phyloP scores from a whole-genome alignment of 257 asterid species.

The Fraxinus pennsylvanica region DNA sequence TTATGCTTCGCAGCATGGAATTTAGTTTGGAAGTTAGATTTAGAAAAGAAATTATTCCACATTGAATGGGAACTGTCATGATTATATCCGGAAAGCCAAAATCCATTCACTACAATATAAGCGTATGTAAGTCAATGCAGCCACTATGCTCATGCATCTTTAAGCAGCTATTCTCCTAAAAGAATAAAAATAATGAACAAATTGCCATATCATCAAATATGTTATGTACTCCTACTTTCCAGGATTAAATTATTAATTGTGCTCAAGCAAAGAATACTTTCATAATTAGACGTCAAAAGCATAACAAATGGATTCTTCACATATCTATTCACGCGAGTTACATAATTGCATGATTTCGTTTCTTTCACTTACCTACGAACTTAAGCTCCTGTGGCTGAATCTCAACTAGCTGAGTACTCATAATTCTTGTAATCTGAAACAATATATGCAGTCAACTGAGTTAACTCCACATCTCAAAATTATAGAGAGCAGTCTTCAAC shows the following conservation, averaged over 20 bases:
- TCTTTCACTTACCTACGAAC: slow-evolving; percentile 56
- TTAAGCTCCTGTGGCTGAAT: slow-evolving; percentile 79
- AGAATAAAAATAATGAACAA: not conserved
- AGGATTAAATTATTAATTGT: not conserved
- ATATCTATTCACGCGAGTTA: not conserved
- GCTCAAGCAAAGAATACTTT: not conserved
- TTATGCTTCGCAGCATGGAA: not conserved
- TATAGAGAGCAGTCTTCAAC: not conserved
- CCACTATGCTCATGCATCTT: slow-evolving; percentile 5
- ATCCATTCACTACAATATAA: slow-evolving; percentile 12
- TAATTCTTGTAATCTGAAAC: slow-evolving; percentile 46
- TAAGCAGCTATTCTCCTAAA: not conserved
- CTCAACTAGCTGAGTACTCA: slow-evolving; percentile 59
- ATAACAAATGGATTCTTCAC: slow-evolving; percentile 8
- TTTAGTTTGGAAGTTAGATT: not conserved
- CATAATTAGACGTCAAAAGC: slow-evolving; percentile 3
- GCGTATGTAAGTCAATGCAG: not conserved
- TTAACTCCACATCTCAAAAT: not conserved
- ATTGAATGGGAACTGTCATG: not conserved
- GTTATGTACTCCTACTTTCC: not conserved
- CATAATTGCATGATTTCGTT: not conserved
- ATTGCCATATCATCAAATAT: not conserved
- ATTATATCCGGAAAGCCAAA: not conserved
- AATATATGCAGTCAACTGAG: slow-evolving; percentile 4
- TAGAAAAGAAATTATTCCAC: not conserved